A percentile compares a stretch with the other conserved stretches of the same genome.
Evolutionary conservation across 2,329 filamentous ascomycete genomes (phyloP).

Genomic region (Monosporascus ibericus): DNA sequence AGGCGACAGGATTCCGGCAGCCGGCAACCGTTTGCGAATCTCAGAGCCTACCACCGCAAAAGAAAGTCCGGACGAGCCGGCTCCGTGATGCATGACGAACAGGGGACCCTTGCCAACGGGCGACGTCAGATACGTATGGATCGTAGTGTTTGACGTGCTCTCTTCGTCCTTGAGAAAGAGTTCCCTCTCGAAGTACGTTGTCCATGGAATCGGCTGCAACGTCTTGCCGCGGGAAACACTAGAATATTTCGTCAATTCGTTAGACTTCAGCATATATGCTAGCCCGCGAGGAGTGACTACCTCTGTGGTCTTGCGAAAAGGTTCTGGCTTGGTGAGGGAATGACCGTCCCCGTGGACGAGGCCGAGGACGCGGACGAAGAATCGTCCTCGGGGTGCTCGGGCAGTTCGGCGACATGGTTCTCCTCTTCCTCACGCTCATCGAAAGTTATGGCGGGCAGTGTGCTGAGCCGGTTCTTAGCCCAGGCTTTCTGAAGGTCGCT

Average conservation of each 20-base stretch:
- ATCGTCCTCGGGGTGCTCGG: constrained; percentile 52
- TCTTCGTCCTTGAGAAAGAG: constrained; percentile 58
- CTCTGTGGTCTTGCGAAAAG: constrained; percentile 66
- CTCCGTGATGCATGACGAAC: constrained; percentile 92
- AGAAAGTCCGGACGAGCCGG: constrained; percentile 85
- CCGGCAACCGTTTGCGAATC: constrained; percentile 69
- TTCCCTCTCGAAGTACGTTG: constrained; percentile 84
- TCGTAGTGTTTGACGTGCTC: constrained; percentile 44
- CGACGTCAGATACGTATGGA: constrained; percentile 85
- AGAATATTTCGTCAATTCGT: constrained; percentile 19
- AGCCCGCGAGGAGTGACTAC: constrained; percentile 35
- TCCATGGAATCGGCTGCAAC: constrained; percentile 71
- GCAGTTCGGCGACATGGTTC: constrained; percentile 35
- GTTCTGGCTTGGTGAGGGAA: constrained; percentile 67
- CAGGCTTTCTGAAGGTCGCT: constrained; percentile 76
- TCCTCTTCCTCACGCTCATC: constrained; percentile 47
- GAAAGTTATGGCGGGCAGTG: constrained; percentile 44
- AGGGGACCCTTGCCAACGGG: constrained; percentile 70
- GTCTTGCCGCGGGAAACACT: constrained; percentile 47
- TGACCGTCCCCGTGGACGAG: constrained; percentile 87
- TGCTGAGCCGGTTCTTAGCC: constrained; percentile 66
- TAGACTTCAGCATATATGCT: too few relatives aligned
- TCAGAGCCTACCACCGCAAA: constrained; percentile 79
- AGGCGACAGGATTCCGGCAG: constrained; percentile 75
- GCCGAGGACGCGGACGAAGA: constrained; percentile 77